These are phyloP conservation scores for Zea luxurians DNA, from an alignment of 176 grass and related monocot species.

Conservation along the genomic window DNA sequence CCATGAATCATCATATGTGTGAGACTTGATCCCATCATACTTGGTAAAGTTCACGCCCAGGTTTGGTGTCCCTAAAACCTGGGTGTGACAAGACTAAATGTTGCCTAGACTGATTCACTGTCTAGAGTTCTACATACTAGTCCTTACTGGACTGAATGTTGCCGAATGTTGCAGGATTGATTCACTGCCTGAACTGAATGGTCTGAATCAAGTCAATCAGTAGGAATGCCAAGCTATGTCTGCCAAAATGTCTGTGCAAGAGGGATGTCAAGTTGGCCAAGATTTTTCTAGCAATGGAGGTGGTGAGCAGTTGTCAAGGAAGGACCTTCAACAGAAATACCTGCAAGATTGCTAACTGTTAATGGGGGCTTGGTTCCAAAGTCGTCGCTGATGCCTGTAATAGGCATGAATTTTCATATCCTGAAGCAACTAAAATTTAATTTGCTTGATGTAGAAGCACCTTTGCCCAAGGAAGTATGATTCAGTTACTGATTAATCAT, in stretches of 20 bases:
- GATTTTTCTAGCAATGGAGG: conserved; percentile 39
- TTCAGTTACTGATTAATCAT: conserved; percentile 30
- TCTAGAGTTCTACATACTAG: no score
- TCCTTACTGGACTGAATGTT: no score
- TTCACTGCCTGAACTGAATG: no score
- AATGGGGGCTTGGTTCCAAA: conserved; percentile 63
- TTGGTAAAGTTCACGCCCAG: no score
- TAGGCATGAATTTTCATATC: conserved; percentile 72
- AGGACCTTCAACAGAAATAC: conserved; percentile 51
- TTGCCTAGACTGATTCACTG: no score
- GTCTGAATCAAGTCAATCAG: no score
- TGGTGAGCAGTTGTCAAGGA: conserved; percentile 50
- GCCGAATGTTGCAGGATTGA: no score
- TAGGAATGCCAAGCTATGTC: conserved; percentile 42
- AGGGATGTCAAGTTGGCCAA: conserved; percentile 43
- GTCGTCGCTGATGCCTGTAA: conserved; percentile 66
- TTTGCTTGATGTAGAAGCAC: conserved; percentile 91
- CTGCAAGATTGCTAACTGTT: conserved; percentile 46
- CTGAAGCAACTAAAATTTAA: conserved; percentile 78
- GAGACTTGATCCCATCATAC: no score
- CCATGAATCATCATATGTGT: no score
- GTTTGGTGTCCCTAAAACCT: no score
- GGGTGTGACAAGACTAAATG: no score
- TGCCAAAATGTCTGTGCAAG: conserved; percentile 32
- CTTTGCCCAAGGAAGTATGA: conserved; percentile 58